Base-by-base conservation (phyloP, 2,329 filamentous ascomycete genomes). In the Talaromyces sp. region DNA sequence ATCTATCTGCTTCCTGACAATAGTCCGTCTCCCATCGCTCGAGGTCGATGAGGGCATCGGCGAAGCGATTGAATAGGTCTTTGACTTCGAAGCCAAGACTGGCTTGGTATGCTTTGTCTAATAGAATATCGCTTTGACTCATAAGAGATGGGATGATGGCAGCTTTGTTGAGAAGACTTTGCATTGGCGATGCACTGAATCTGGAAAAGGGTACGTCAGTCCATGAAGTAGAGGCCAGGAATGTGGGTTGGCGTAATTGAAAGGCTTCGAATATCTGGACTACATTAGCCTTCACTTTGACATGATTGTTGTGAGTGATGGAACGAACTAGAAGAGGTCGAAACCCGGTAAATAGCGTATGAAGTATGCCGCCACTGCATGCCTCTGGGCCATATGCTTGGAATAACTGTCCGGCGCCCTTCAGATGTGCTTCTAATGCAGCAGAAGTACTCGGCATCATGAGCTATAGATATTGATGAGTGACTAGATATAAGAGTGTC, bases 291-390 rank as follows among this genome's bases (percentile, higher is more conserved):
- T 7, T 11, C 14, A 22, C 35, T 27, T 58, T 19, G 43, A n/a
- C 8, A 43, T 16, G 8, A 7, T 59, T n/a, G 9, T 6, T 43
- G 14, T n/a, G 6, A 5, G 6, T 45, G 24, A 27, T 6, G 33
- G 1, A 19, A 37, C 76, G 45, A 69, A 80, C 79, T 35, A 81
- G 68, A 6, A 78, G 67, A 7, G 79, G 78, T n/a, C 79, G 69
- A 57, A 78, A 78, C 0, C 79, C 80, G 1, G 78, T 69, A 59
- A 81, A 81, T 0, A 81, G 68, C 39, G 70, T 72, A 52, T 81
- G 78, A 0, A 76, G 67, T n/a, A 73, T 64, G 1, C 76, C 78
- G 2, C 71, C 70, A 3, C 68, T 67, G 56, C 77, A 80, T 8
- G 67, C 67, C 8, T 70, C 69, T 0, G 78, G 74, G 0, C 69